These are phyloP conservation scores for Epichloe festucae DNA, from an alignment of 2,329 filamentous ascomycete genomes.

Conservation along the genomic window DNA sequence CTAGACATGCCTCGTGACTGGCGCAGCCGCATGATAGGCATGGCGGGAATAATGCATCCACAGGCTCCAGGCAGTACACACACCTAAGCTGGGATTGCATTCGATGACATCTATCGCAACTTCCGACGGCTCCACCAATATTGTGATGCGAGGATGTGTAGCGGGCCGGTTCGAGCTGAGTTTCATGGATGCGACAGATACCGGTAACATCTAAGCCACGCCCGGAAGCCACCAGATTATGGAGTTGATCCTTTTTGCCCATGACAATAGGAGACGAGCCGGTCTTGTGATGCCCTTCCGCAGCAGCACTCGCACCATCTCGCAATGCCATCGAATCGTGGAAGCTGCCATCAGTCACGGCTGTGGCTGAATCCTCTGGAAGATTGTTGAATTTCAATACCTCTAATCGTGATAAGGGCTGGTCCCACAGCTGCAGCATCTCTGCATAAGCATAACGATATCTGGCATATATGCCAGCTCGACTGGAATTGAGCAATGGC, in stretches of 20 bases:
- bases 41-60: conserved; percentile 45
- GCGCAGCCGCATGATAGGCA: conserved; percentile 52
- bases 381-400: conserved; percentile 58
- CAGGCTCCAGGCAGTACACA: conserved; percentile 48
- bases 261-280: conserved; percentile 40
- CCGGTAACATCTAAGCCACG: conserved; percentile 50
- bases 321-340: conserved; percentile 25
- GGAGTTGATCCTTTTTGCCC: conserved; percentile 42
- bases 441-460: conserved; percentile 57
- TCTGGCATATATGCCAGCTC: conserved; percentile 36
- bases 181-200: conserved; percentile 49
- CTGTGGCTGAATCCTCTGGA: conserved; percentile 28
- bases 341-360: conserved; percentile 19
- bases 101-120: conserved; percentile 38
- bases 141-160: conserved; percentile 28
- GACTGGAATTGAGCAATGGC: conserved; percentile 41
- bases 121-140: conserved; percentile 34
- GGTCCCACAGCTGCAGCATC: conserved; percentile 53
- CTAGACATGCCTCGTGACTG: conserved; percentile 44
- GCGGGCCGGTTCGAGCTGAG: conserved; percentile 44
- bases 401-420: conserved; percentile 49
- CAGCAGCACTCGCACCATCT: conserved; percentile 24
- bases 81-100: conserved; percentile 46
- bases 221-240: conserved; percentile 35
- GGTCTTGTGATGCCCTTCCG: conserved; percentile 22